Evolutionary conservation across 2,329 filamentous ascomycete genomes (phyloP), one percentile per base, ranked within the genome.

Genomic region (Cordyceps cateniannulata): DNA sequence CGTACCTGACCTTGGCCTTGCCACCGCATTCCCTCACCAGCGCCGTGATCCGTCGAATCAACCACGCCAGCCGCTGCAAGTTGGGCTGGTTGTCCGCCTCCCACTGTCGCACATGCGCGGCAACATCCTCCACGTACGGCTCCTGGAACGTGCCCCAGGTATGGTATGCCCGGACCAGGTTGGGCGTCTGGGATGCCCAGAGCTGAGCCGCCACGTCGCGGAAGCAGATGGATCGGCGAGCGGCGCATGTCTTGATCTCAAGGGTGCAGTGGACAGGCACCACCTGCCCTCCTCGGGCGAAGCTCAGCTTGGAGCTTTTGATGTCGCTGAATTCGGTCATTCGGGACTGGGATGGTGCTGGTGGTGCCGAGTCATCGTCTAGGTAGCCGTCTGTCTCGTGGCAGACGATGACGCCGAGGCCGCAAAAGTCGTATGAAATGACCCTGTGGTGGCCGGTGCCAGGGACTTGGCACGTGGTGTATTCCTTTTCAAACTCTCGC

Each of bases 391-490:
- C 77, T 12, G 72, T 73, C 63, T 81, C 76, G 64, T 78, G 67
- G 48, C 77, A 73, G 6, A 81, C 67, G 16, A 80, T 53, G 53
- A 77, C 68, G 5, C 68, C 73, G 58, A 81, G 59, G 22, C 67
- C 73, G 38, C 74, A 68, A 56, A 81, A 77, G 14, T 61, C 62
- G 64, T 81, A 82, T 0, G 71, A 74, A 40, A 80, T 69, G 25
- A 81, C 74, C 47, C 77, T 68, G 63, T 81, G 71, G 64, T 81
- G 75, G n/a, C 76, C 75, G 48, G 75, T 79, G 63, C 74, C 77
- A n/a, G n/a, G n/a, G n/a, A n/a, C 4, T 65, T 68, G 1, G 27
- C 58, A 73, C 60, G 49, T 49, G 53, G 79, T 81, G 66, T 72
- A 77, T 5, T 66, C 68, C 62, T 79, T 79, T 62, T 79, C 75